Evolutionary conservation across 164 flowering plant genomes (phyloP), one percentile per base, ranked within the genome.

Genomic region (Aristolochia californica): DNA sequence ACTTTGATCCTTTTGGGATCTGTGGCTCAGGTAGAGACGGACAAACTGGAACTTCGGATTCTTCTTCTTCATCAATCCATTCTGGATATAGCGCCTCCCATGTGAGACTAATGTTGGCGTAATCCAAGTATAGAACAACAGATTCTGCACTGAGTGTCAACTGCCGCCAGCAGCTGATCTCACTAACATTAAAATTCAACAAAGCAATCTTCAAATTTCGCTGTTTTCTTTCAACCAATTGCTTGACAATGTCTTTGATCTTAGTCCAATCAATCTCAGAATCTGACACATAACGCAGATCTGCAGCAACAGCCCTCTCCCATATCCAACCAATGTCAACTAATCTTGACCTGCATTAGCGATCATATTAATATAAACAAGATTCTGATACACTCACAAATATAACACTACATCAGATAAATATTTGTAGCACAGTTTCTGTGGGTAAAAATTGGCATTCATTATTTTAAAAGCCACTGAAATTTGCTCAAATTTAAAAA

Each of bases 51-150:
- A 81, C 73, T 55, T 75, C 82, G 18, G 66, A 72, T 23, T 79
- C 83, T 63, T 82, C 82, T 70, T 82, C 87, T 54, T 82, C 87
- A 47, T 82, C 87, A 50, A 82, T 79, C 83, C 83, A 82, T 59
- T 82, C 87, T 22, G 87, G 87, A 55, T 61, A 82, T 13, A 82
- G 58, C 22, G 71, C 51, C 34, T 82, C 87, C 87, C 87, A 82
- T 16, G 82, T 77, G n/a, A 79, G 34, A 60, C 67, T 66, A 11
- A 56, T 51, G 8, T 62, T 44, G 21, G 69, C 79, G 64, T 60
- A 43, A 49, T 82, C 79, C 30, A 82, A 52, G 45, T 75, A 69
- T 51, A 81, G 58, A 27, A 66, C 53, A 22, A 72, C 48, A 55
- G 67, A 69, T 55, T 77, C 64, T 20, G 68, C 62, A 38, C 57